phyloP scores from a whole-genome alignment of 331 rosid species.

The Quercus lobata region DNA sequence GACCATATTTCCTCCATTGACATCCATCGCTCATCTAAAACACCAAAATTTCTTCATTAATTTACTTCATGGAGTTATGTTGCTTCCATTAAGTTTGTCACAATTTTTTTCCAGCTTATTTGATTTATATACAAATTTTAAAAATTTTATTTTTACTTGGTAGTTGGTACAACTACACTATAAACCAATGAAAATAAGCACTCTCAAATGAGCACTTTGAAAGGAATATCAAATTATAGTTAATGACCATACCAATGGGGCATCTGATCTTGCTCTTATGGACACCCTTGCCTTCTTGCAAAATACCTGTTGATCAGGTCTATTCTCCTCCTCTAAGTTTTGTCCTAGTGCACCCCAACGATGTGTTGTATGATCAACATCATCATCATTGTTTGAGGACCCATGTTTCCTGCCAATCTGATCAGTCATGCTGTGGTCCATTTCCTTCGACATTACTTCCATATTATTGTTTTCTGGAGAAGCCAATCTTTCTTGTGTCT shows the following conservation, averaged over 20 bases:
- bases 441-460: neutral
- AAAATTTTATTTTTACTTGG: too few relatives aligned
- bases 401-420: constrained; percentile 5
- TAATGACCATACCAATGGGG: constrained; percentile 26
- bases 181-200: too few relatives aligned
- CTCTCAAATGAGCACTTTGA: too few relatives aligned
- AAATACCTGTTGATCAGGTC: neutral
- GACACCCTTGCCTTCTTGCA: constrained; percentile 39
- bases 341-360: neutral
- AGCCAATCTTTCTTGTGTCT: constrained; percentile 11
- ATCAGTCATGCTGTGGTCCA: neutral
- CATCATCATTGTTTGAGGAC: neutral
- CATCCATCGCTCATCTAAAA: constrained; percentile 44
- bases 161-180: too few relatives aligned
- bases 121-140: too few relatives aligned
- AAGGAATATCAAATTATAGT: neutral
- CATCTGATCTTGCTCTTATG: constrained; percentile 35
- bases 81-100: too few relatives aligned
- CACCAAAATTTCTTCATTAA: neutral
- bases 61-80: neutral
- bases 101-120: too few relatives aligned
- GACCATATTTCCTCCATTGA: constrained; percentile 52
- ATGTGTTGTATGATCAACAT: neutral
- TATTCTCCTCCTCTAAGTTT: constrained; percentile 7
- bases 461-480: neutral